phyloP scores from a whole-genome alignment of 164 flowering plant species.

The Stephania japonica region DNA sequence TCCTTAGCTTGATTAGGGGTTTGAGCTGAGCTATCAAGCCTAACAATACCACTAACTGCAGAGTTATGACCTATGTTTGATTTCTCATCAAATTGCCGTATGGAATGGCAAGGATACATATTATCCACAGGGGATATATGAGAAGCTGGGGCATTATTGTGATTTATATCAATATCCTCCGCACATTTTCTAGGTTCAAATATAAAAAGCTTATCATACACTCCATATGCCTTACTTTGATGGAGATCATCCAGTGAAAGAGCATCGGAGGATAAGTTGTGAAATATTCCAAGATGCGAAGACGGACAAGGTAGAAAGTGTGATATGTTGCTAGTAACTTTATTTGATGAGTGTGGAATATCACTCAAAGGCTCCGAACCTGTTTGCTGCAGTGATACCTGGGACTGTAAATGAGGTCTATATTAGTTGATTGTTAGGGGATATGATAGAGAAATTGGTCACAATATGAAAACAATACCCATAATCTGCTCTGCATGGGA shows the following conservation, averaged over 20 bases:
- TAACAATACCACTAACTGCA: slow-evolving; percentile 12
- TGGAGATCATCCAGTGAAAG: slow-evolving; percentile 17
- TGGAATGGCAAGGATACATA: slow-evolving; percentile 7
- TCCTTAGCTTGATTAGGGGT: slow-evolving; percentile 16
- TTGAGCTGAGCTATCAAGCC: slow-evolving; percentile 12
- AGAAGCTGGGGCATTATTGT: slow-evolving; percentile 8
- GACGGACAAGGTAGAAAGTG: slow-evolving; percentile 18
- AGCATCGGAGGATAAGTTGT: slow-evolving; percentile 8
- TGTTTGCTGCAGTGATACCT: slow-evolving; percentile 22
- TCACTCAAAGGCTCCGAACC: slow-evolving; percentile 25
- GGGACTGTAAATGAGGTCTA: slow-evolving; percentile 29
- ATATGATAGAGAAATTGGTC: neutral
- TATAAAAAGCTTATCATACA: slow-evolving; percentile 20
- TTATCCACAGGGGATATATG: slow-evolving; percentile 10
- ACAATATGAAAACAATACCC: slow-evolving; percentile 29
- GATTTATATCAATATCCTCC: slow-evolving; percentile 19
- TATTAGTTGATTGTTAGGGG: slow-evolving; percentile 1
- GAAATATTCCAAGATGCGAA: slow-evolving; percentile 15
- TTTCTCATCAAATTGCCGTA: slow-evolving; percentile 18
- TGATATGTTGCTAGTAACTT: slow-evolving; percentile 18
- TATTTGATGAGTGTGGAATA: slow-evolving; percentile 15
- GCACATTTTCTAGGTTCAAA: slow-evolving; percentile 10
- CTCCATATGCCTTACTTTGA: slow-evolving; percentile 22
- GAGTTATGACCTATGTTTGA: slow-evolving; percentile 19
- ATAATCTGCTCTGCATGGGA: slow-evolving; percentile 18